A percentile compares a stretch with the other conserved stretches of the same genome.
phyloP scores from a whole-genome alignment of 2,329 filamentous ascomycete genomes.

The Sclerotinia spermophila region DNA sequence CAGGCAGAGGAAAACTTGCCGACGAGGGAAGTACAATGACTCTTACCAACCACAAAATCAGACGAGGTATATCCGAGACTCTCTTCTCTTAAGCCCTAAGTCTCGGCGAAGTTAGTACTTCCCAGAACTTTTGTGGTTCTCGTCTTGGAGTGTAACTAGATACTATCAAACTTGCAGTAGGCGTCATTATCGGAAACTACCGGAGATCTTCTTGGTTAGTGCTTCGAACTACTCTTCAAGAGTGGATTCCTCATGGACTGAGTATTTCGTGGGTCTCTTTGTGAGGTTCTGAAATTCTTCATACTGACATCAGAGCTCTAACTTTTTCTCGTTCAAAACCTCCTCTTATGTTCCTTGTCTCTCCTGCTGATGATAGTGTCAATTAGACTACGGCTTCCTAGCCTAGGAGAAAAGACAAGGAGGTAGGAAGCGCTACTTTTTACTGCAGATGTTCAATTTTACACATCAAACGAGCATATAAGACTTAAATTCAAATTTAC shows the following conservation, averaged over 20 bases:
- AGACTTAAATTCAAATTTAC: no score
- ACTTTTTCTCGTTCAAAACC: no score
- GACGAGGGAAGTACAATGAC: neutral
- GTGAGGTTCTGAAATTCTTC: no score
- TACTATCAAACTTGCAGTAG: neutral
- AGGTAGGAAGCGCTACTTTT: no score
- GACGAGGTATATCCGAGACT: neutral
- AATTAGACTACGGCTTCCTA: no score
- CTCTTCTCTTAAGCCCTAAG: neutral
- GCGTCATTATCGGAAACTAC: neutral
- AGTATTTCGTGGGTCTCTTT: neutral
- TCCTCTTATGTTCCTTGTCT: no score
- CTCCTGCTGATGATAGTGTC: no score
- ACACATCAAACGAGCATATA: no score
- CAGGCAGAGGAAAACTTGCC: neutral
- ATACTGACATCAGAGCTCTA: no score
- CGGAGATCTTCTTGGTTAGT: neutral
- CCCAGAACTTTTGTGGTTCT: neutral
- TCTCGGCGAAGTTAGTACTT: neutral
- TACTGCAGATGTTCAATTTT: no score
- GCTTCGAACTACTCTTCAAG: neutral
- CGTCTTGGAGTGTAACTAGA: neutral
- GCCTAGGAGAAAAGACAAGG: no score
- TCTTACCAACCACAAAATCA: neutral
- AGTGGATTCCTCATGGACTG: neutral